phyloP scores from a whole-genome alignment of 108 stramenopile genomes.

The Chaetoceros tenuissimus region DNA sequence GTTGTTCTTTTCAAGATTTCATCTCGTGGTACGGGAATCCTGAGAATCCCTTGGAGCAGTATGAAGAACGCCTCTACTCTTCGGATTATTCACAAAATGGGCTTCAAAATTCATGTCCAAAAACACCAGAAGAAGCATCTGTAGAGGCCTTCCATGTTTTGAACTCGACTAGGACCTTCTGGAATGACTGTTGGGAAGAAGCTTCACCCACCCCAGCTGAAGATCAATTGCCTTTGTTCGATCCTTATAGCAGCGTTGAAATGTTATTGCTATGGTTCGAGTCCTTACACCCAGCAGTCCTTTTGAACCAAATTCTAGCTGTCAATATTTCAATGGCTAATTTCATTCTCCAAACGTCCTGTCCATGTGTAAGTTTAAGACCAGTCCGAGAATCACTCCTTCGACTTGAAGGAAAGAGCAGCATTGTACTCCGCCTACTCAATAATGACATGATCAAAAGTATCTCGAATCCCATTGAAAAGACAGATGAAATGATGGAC shows the following conservation, averaged over 20 bases:
- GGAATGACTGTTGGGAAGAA: slow-evolving; percentile 71
- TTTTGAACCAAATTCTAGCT: slow-evolving; percentile 72
- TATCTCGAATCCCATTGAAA: slow-evolving; percentile 12
- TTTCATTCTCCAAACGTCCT: slow-evolving; percentile 50
- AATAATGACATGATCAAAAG: slow-evolving; percentile 43
- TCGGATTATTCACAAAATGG: slow-evolving; percentile 8
- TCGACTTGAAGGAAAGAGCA: slow-evolving; percentile 32
- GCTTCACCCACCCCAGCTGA: slow-evolving; percentile 51
- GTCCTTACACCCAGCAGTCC: slow-evolving; percentile 72
- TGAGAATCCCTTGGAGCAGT: slow-evolving; percentile 60
- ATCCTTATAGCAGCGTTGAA: slow-evolving; percentile 61
- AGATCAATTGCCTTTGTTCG: slow-evolving; percentile 74
- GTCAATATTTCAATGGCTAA: slow-evolving; percentile 61
- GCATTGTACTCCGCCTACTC: slow-evolving; percentile 48
- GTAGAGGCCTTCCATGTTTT: slow-evolving; percentile 59
- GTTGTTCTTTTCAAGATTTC: slow-evolving; percentile 67
- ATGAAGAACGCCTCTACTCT: slow-evolving; percentile 27
- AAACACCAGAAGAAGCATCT: slow-evolving; percentile 44
- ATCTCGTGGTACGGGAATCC: slow-evolving; percentile 80
- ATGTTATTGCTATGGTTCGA: slow-evolving; percentile 72
- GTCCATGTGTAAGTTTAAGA: slow-evolving; percentile 40
- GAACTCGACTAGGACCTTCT: slow-evolving; percentile 62
- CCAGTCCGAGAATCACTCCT: slow-evolving; percentile 31
- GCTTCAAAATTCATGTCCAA: slow-evolving; percentile 23
- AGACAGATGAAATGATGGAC: slow-evolving; percentile 10